Conservation (phyloP, 2,329 filamentous ascomycete genomes). For the Albophoma yamanashiensis region DNA sequence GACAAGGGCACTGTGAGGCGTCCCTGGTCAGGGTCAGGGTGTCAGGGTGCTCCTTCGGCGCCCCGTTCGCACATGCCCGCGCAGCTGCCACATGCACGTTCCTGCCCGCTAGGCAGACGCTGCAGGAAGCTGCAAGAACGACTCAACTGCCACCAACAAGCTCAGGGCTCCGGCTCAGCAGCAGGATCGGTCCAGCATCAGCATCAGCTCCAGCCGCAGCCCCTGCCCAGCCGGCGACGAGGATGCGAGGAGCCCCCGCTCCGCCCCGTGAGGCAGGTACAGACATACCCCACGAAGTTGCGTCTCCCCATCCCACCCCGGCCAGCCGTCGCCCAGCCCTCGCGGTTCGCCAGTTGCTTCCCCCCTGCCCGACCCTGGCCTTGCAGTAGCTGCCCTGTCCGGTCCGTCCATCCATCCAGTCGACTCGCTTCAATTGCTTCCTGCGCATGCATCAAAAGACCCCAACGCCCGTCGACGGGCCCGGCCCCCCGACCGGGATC, state of each 20-base stretch:
- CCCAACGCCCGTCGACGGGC: background rate
- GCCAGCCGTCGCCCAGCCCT: background rate
- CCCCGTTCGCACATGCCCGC: background rate
- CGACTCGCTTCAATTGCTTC: background rate
- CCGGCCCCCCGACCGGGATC: background rate
- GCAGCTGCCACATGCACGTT: background rate
- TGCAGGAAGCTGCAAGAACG: background rate
- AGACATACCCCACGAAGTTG: conserved; percentile 1
- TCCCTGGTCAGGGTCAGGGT: background rate
- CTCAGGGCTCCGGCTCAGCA: background rate
- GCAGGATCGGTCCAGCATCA: background rate
- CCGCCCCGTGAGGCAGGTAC: conserved; percentile 4
- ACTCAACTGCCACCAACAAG: background rate
- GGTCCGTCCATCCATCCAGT: background rate
- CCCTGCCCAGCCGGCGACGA: background rate
- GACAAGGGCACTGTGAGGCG: background rate
- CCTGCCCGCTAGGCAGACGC: background rate
- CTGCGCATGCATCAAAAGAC: background rate
- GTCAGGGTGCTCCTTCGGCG: background rate
- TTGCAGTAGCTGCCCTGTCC: background rate
- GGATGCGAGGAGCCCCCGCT: background rate
- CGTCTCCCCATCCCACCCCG: background rate
- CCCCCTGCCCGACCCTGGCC: background rate
- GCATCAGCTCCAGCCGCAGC: background rate
- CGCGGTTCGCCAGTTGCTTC: background rate